Evolutionary conservation across 2,329 filamentous ascomycete species (phyloP).

Genomic region (Beauveria sp.): DNA sequence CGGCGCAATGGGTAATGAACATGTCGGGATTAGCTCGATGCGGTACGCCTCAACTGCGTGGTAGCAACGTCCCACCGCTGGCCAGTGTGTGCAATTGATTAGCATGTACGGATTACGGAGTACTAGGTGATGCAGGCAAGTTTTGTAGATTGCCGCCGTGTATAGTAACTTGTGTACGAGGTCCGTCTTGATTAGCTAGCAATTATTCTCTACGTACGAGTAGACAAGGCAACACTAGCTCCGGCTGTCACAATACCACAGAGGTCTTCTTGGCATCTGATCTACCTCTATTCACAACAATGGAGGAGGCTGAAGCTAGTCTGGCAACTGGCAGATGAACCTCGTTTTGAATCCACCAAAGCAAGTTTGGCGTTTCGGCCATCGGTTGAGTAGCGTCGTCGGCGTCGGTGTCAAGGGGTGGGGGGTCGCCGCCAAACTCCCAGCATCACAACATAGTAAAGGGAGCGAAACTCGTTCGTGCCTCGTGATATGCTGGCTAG

Average conservation of each 20-base stretch:
- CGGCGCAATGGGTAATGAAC: neutral
- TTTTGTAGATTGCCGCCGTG: neutral
- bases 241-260: neutral
- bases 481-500: neutral
- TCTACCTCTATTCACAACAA: neutral
- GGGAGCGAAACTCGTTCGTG: neutral
- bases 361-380: neutral
- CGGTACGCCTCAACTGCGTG: neutral
- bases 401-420: neutral
- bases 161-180: neutral
- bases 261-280: conserved; percentile 5
- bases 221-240: neutral
- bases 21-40: neutral
- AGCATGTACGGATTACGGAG: no score
- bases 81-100: neutral
- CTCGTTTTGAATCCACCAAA: neutral
- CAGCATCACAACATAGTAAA: neutral
- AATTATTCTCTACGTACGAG: no score
- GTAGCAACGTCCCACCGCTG: neutral
- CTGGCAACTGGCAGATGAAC: neutral
- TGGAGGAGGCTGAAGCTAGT: neutral
- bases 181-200: neutral
- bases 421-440: neutral
- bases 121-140: neutral
- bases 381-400: neutral